Conservation (phyloP, 2,329 filamentous ascomycete species). For the Diaporthe batatas region DNA sequence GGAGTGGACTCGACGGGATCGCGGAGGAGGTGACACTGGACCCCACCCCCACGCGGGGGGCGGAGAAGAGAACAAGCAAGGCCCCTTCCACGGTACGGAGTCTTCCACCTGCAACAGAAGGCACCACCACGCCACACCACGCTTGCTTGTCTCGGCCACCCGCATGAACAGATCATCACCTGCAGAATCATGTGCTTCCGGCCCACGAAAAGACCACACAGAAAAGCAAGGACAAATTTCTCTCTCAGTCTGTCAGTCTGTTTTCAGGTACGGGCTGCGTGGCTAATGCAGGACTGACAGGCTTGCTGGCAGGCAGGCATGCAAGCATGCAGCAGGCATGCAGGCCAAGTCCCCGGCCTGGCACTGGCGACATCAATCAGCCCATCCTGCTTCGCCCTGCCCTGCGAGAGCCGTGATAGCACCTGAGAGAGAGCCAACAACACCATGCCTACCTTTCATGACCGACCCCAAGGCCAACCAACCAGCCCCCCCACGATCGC, state of each 20-base stretch:
- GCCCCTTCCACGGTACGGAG: no score
- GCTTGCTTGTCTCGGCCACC: conserved; percentile 27
- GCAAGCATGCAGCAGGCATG: no score
- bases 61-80: neutral
- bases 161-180: conserved; percentile 31
- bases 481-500: conserved; percentile 13
- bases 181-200: conserved; percentile 24
- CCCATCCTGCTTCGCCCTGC: neutral
- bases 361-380: conserved; percentile 10
- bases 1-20: conserved; percentile 15
- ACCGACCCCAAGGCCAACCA: neutral
- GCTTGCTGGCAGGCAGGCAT: no score
- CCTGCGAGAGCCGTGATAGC: neutral
- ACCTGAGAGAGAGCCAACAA: neutral
- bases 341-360: neutral
- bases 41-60: conserved; percentile 28
- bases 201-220: neutral
- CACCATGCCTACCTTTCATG: neutral
- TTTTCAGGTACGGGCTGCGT: conserved; percentile 7
- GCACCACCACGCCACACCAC: conserved; percentile 14
- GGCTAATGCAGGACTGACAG: conserved; percentile 28
- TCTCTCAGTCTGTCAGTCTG: neutral
- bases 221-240: neutral
- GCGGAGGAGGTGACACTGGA: conserved; percentile 22
- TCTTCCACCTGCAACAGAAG: no score